A percentile compares a stretch with the other conserved stretches of the same genome.
Conservation (phyloP, 768 basidiomycete genomes). For the Xerocomellus chrysenteron region DNA sequence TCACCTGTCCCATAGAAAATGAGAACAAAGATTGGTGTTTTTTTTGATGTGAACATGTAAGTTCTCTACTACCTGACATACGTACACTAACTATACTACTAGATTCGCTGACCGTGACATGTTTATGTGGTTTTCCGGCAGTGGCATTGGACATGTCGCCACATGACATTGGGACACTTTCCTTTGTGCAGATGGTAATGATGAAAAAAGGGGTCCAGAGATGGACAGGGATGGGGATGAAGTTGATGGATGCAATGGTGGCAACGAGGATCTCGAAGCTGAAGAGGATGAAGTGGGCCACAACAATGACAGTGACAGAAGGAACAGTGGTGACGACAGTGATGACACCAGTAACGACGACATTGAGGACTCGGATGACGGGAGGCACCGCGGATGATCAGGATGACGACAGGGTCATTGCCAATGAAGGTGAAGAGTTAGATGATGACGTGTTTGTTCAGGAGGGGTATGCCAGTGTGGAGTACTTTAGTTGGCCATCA, state of each 20-base stretch:
- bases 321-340: too few relatives aligned
- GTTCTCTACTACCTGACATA: slow-evolving; percentile 8
- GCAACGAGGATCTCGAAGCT: too few relatives aligned
- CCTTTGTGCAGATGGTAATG: too few relatives aligned
- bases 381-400: background rate
- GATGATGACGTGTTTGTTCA: background rate
- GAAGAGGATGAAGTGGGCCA: background rate
- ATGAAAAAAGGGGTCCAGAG: too few relatives aligned
- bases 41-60: slow-evolving; percentile 29
- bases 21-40: too few relatives aligned
- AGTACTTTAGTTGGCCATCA: too few relatives aligned
- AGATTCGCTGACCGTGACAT: background rate
- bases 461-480: too few relatives aligned
- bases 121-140: slow-evolving; percentile 14
- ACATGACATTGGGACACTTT: too few relatives aligned
- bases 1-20: slow-evolving; percentile 12
- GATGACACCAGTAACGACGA: background rate
- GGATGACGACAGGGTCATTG: background rate
- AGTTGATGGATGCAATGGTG: too few relatives aligned
- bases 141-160: slow-evolving; percentile 16
- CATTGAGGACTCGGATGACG: background rate
- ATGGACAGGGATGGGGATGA: too few relatives aligned
- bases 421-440: too few relatives aligned
- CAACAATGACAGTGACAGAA: background rate
- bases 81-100: background rate